Evolutionary conservation across 1,139 yeast species (phyloP).

Genomic region (Geotrichum histeridarum): DNA sequence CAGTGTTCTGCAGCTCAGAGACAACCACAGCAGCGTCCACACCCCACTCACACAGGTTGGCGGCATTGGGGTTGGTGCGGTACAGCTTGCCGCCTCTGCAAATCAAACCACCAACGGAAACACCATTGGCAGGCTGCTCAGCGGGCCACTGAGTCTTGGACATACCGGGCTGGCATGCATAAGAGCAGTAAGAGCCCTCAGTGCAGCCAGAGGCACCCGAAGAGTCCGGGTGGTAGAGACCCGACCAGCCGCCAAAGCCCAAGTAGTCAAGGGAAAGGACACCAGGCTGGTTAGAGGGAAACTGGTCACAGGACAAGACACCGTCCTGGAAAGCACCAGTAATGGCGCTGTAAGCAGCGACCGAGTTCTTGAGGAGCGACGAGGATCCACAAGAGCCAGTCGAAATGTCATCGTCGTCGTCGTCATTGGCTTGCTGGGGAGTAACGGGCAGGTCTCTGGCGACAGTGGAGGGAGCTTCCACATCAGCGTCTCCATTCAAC

Average conservation of each 20-base stretch:
- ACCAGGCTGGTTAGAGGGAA: conserved; percentile 84
- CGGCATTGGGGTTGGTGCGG: conserved; percentile 60
- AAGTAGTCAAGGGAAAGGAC: conserved; percentile 79
- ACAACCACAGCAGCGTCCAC: conserved; percentile 60
- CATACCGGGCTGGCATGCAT: conserved; percentile 95
- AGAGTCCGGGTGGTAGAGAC: conserved; percentile 55
- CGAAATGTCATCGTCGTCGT: conserved; percentile 20
- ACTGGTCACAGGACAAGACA: conserved; percentile 60
- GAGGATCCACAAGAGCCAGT: conserved; percentile 32
- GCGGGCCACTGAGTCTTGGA: conserved; percentile 96
- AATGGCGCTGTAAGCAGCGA: conserved; percentile 51
- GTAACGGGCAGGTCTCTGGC: too few relatives aligned
- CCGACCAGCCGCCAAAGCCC: conserved; percentile 88
- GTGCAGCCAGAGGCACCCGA: conserved; percentile 62
- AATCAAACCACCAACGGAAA: conserved; percentile 81
- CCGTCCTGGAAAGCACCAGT: conserved; percentile 71
- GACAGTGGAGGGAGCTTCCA: too few relatives aligned
- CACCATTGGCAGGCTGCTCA: conserved; percentile 77
- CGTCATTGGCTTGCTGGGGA: too few relatives aligned
- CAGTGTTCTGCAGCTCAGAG: conserved; percentile 56
- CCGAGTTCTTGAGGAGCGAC: conserved; percentile 46
- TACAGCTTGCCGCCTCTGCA: conserved; percentile 76
- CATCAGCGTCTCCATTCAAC: too few relatives aligned
- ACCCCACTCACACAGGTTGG: conserved; percentile 84
- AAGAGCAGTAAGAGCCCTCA: conserved; percentile 92